A percentile compares a stretch with the other conserved stretches of the same genome.
Evolutionary conservation across 192 early-diverging fungal species (phyloP).

Genomic region (Irineochytrium annulatum): DNA sequence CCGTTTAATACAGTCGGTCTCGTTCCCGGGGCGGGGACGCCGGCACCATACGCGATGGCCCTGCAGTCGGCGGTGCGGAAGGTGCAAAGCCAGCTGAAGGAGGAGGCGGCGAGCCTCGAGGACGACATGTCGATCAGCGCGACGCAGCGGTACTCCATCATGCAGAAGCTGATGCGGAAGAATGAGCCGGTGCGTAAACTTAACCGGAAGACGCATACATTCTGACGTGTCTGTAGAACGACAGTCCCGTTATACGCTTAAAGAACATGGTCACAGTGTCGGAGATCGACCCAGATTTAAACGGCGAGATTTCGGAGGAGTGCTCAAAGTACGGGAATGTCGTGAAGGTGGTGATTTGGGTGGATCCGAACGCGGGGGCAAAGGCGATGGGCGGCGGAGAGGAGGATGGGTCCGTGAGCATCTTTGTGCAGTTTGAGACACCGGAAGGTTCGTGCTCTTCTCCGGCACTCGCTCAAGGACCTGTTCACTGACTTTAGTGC

Average conservation of each 20-base stretch:
- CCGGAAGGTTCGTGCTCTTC: conserved; percentile 17
- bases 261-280: conserved; percentile 66
- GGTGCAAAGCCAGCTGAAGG: conserved; percentile 28
- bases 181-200: not conserved
- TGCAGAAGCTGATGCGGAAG: conserved; percentile 59
- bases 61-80: conserved; percentile 26
- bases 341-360: conserved; percentile 57
- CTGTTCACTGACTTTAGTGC: not conserved
- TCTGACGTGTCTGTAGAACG: not conserved
- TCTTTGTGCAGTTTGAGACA: conserved; percentile 71
- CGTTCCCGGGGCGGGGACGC: too few species aligned
- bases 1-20: too few species aligned
- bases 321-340: conserved; percentile 77
- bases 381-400: conserved; percentile 24
- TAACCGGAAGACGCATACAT: not conserved
- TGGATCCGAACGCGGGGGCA: conserved; percentile 33
- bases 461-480: not conserved
- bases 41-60: too few species aligned
- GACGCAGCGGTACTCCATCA: conserved; percentile 60
- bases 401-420: conserved; percentile 58
- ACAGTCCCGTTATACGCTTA: conserved; percentile 56
- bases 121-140: conserved; percentile 41
- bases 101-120: conserved; percentile 20
- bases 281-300: conserved; percentile 76
- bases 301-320: conserved; percentile 80